Conservation (phyloP, 192 early-diverging fungal species). For the Podila epigama region DNA sequence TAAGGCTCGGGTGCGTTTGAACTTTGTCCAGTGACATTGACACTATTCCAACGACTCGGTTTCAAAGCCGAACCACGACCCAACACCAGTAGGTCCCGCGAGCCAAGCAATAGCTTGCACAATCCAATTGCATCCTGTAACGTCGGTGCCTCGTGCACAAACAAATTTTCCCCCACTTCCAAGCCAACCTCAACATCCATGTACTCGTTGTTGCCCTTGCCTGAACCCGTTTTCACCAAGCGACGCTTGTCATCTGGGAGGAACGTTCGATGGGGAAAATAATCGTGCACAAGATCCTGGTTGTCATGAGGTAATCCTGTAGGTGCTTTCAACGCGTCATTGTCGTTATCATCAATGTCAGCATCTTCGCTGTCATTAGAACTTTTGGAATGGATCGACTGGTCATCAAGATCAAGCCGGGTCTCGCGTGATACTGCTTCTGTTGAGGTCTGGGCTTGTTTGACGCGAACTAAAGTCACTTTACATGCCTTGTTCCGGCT, state of each 20-base stretch:
- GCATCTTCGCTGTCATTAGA: too few species aligned
- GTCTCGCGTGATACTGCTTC: neutral
- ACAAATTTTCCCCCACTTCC: constrained; percentile 37
- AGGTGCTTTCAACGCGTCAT: too few species aligned
- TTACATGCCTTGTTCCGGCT: constrained; percentile 28
- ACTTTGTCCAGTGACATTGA: neutral
- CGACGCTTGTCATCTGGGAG: neutral
- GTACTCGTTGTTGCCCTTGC: constrained; percentile 6
- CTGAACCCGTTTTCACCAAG: constrained; percentile 6
- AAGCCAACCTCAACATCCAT: constrained; percentile 4
- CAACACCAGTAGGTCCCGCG: constrained; percentile 59
- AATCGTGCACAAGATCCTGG: constrained; percentile 6
- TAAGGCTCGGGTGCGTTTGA: constrained; percentile 10
- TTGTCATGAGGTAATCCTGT: constrained; percentile 23
- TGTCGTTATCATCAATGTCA: too few species aligned
- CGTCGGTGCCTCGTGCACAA: constrained; percentile 33
- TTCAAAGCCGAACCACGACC: constrained; percentile 44
- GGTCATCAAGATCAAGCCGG: constrained; percentile 9
- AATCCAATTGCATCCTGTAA: constrained; percentile 49
- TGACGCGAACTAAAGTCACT: constrained; percentile 24
- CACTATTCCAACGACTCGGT: constrained; percentile 5
- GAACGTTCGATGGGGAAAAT: constrained; percentile 19
- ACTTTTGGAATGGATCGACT: constrained; percentile 23
- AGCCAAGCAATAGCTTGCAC: constrained; percentile 37
- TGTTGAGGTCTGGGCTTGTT: neutral